These are phyloP conservation scores for Chaetomium sp. DNA, from an alignment of 2,329 filamentous ascomycete species.

Conservation along the genomic window DNA sequence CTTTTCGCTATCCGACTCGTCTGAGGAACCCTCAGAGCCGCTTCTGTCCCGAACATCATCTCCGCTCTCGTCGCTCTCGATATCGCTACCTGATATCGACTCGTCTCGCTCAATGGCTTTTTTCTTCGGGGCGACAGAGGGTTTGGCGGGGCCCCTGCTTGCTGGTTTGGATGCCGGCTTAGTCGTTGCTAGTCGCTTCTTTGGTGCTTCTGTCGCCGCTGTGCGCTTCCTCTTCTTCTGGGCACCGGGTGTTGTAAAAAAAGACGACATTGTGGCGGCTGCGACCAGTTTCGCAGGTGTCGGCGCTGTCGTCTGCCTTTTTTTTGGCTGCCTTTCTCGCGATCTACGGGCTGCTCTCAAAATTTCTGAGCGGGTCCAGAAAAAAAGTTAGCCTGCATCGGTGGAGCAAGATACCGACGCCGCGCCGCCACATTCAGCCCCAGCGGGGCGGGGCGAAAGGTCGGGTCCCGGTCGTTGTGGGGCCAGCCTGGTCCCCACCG, in stretches of 20 bases:
- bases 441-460: slow-evolving; percentile 11
- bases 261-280: slow-evolving; percentile 75
- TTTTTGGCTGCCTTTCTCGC: slow-evolving; percentile 15
- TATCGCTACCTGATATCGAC: slow-evolving; percentile 78
- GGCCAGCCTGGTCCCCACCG: slow-evolving; percentile 5
- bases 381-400: slow-evolving; percentile 34
- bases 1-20: slow-evolving; percentile 70
- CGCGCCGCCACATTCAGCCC: slow-evolving; percentile 28
- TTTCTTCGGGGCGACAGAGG: slow-evolving; percentile 41
- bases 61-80: slow-evolving; percentile 63
- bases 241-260: slow-evolving; percentile 86
- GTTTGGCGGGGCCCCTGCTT: slow-evolving; percentile 48
- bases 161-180: slow-evolving; percentile 48
- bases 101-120: slow-evolving; percentile 55
- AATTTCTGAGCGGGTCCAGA: slow-evolving; percentile 40
- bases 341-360: slow-evolving; percentile 35
- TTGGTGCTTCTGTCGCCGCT: slow-evolving; percentile 55
- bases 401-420: slow-evolving; percentile 30
- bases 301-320: slow-evolving; percentile 34
- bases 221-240: slow-evolving; percentile 88
- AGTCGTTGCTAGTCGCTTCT: slow-evolving; percentile 59
- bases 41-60: slow-evolving; percentile 43
- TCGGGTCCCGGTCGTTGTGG: not conserved
- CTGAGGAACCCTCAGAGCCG: slow-evolving; percentile 52
- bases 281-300: slow-evolving; percentile 30